A percentile compares a stretch with the other conserved stretches of the same genome.
These are phyloP conservation scores for Aureobasidium leucospermi DNA, from an alignment of 2,329 filamentous ascomycete genomes.

Conservation along the genomic window DNA sequence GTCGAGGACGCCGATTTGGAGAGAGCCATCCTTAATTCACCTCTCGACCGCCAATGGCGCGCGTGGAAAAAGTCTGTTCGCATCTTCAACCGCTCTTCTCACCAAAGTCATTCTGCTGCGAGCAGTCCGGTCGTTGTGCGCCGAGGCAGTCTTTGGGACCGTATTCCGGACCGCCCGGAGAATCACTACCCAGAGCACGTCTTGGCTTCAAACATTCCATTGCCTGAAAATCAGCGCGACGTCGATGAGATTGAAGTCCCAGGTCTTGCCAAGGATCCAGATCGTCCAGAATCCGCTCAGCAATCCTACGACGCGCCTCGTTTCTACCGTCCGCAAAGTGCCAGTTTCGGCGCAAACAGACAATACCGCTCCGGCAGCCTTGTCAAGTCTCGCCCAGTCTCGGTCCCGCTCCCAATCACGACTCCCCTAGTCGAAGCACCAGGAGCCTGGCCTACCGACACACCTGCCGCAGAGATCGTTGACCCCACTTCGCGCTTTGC, in stretches of 20 bases:
- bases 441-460: conserved; percentile 8
- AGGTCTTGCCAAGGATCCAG: conserved; percentile 60
- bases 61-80: conserved; percentile 87
- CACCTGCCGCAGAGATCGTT: not conserved
- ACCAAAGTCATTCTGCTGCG: not conserved
- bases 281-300: conserved; percentile 24
- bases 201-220: conserved; percentile 55
- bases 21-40: conserved; percentile 81
- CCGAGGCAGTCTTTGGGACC: conserved; percentile 6
- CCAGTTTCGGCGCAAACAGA: not conserved
- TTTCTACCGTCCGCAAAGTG: not conserved
- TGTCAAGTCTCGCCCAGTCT: not conserved
- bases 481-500: not conserved
- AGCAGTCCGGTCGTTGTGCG: conserved; percentile 5
- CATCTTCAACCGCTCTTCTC: not conserved
- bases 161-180: conserved; percentile 27
- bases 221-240: conserved; percentile 61
- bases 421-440: conserved; percentile 9
- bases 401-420: not conserved
- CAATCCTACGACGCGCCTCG: conserved; percentile 30
- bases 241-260: conserved; percentile 75
- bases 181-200: conserved; percentile 31
- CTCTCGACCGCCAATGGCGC: conserved; percentile 83
- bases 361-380: not conserved
- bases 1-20: conserved; percentile 91